These are phyloP conservation scores for Colletotrichum coccodes DNA, from an alignment of 2,329 filamentous ascomycete genomes.

Conservation along the genomic window DNA sequence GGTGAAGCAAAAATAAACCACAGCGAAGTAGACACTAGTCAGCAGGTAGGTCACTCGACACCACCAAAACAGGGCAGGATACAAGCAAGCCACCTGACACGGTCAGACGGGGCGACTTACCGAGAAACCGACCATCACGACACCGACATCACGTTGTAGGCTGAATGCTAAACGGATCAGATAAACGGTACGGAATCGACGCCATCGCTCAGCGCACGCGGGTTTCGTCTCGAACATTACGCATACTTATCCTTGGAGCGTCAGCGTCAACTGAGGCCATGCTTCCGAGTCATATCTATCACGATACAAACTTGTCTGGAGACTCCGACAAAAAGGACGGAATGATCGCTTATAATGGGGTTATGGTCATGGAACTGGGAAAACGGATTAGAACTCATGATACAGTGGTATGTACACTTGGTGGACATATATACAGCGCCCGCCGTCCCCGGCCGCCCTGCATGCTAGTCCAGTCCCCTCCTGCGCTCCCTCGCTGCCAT, in stretches of 20 bases:
- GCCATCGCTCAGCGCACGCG: conserved; percentile 2
- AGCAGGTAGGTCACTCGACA: conserved; percentile 22
- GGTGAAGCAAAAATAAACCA: neutral
- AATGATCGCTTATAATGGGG: conserved; percentile 13
- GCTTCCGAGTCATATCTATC: neutral
- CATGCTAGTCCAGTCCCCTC: conserved; percentile 50
- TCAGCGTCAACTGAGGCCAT: neutral
- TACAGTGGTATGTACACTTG: conserved; percentile 40
- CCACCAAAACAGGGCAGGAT: neutral
- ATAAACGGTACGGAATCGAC: conserved; percentile 14
- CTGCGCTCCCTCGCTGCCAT: conserved; percentile 52
- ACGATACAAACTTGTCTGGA: neutral
- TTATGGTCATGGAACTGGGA: conserved; percentile 10
- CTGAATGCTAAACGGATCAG: conserved; percentile 7
- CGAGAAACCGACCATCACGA: conserved; percentile 8
- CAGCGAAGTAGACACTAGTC: neutral
- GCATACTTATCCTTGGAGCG: neutral
- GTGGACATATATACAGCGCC: conserved; percentile 51
- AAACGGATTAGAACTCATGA: conserved; percentile 27
- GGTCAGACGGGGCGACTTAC: conserved; percentile 22
- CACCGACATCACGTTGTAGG: conserved; percentile 15
- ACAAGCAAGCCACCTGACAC: conserved; percentile 22
- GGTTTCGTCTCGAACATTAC: neutral
- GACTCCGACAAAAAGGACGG: neutral
- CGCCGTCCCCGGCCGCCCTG: conserved; percentile 39